phyloP scores from a whole-genome alignment of 306 rosid species.

The Cyclanthera cordifolia region DNA sequence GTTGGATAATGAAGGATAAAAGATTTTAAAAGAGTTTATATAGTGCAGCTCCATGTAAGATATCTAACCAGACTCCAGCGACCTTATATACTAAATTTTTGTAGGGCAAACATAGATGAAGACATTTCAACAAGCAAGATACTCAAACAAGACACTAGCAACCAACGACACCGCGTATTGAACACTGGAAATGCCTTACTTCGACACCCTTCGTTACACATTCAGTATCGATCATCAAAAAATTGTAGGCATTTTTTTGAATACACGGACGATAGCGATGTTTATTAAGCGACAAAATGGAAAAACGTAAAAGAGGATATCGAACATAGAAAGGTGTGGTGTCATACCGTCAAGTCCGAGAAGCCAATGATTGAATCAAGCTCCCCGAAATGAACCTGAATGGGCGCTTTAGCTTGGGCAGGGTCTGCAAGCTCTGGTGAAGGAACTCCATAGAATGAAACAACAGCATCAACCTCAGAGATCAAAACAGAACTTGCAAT shows the following conservation, averaged over 20 bases:
- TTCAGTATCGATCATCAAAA: background rate
- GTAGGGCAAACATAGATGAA: no score
- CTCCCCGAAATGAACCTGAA: constrained; percentile 98
- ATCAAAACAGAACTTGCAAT: constrained; percentile 90
- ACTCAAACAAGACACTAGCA: background rate
- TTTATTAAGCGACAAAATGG: background rate
- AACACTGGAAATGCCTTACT: background rate
- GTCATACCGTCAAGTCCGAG: constrained; percentile 71
- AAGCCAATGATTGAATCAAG: constrained; percentile 74
- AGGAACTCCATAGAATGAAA: constrained; percentile 86
- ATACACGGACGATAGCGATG: background rate
- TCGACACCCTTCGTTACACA: background rate
- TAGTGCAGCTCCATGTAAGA: no score
- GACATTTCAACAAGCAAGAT: no score
- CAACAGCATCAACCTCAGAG: constrained; percentile 69
- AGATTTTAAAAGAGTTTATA: no score
- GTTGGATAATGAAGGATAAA: no score
- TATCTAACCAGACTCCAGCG: no score
- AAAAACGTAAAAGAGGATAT: background rate
- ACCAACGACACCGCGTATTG: background rate
- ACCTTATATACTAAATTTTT: no score
- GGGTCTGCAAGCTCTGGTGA: constrained; percentile 89
- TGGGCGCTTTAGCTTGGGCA: constrained; percentile 67
- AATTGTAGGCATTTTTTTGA: background rate
- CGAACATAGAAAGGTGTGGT: background rate